Percentiles rank a stretch among this genome's conserved stretches.
phyloP scores from a whole-genome alignment of 1,284 basidiomycete genomes.

The Irpex rosettiformis region DNA sequence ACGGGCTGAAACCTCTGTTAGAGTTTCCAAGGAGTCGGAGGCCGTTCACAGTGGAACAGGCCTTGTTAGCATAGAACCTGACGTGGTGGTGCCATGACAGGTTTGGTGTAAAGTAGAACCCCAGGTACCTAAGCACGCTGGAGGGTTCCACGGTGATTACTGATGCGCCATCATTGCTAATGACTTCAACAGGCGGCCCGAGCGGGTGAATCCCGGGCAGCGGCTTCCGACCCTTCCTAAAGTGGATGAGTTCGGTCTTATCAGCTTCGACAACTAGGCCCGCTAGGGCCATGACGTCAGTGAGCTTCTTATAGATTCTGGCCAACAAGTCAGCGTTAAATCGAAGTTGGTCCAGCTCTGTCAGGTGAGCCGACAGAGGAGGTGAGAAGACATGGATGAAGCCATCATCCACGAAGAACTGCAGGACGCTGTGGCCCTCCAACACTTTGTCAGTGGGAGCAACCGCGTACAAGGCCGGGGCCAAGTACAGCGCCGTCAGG shows the following conservation, averaged over 20 bases:
- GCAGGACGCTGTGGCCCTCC: background rate
- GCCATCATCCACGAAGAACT: slow-evolving; percentile 12
- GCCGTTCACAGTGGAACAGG: too few relatives aligned
- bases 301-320: background rate
- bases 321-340: background rate
- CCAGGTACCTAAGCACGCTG: too few relatives aligned
- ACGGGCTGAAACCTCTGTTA: too few relatives aligned
- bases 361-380: background rate
- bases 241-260: slow-evolving; percentile 5
- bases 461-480: background rate
- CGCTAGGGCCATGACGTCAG: background rate
- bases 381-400: slow-evolving; percentile 3
- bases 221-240: background rate
- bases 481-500: slow-evolving; percentile 1
- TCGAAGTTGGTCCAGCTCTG: background rate
- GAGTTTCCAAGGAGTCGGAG: too few relatives aligned
- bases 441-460: background rate
- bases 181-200: background rate
- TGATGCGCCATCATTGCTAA: too few relatives aligned
- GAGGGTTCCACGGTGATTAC: too few relatives aligned
- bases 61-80: too few relatives aligned
- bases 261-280: background rate
- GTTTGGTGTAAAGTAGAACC: too few relatives aligned
- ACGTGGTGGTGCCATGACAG: too few relatives aligned
- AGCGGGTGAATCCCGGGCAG: background rate